These are phyloP conservation scores for Linnemannia elongata DNA, from an alignment of 192 early-diverging fungal genomes.

Conservation along the genomic window DNA sequence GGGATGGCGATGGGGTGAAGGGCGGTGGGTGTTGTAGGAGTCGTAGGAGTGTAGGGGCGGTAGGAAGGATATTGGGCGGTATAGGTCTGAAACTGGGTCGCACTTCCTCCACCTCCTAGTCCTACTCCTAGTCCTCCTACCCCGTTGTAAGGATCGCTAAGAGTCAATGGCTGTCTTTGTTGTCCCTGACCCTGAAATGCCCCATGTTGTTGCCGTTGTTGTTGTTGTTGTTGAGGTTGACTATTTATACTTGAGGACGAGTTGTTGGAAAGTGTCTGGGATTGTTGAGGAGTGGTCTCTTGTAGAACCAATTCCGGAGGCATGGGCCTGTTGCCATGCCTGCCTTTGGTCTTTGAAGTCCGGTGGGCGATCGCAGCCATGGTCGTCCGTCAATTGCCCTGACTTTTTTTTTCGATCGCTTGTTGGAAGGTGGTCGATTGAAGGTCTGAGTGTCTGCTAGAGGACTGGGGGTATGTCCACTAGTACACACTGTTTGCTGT, in stretches of 20 bases:
- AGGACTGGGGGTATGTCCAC: background rate
- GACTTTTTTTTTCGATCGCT: background rate
- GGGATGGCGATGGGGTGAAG: slow-evolving; percentile 19
- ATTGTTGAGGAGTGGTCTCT: slow-evolving; percentile 14
- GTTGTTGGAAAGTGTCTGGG: slow-evolving; percentile 40
- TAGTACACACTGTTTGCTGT: no score
- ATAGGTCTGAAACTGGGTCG: slow-evolving; percentile 29
- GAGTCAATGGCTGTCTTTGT: slow-evolving; percentile 14
- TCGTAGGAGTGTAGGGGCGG: slow-evolving; percentile 52
- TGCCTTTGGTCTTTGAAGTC: slow-evolving; percentile 26
- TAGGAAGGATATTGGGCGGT: slow-evolving; percentile 41
- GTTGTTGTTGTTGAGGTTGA: slow-evolving; percentile 13
- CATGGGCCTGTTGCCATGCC: slow-evolving; percentile 9
- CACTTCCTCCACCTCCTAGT: slow-evolving; percentile 6
- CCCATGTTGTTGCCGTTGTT: slow-evolving; percentile 22
- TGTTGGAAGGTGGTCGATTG: no score
- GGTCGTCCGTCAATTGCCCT: background rate
- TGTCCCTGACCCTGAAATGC: slow-evolving; percentile 26
- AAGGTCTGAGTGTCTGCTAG: background rate
- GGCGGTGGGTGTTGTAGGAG: slow-evolving; percentile 30
- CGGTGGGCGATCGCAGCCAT: slow-evolving; percentile 28
- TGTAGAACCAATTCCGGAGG: slow-evolving; percentile 37
- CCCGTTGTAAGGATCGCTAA: slow-evolving; percentile 16
- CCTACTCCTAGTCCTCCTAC: slow-evolving; percentile 16
- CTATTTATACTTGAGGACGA: slow-evolving; percentile 37